Evolutionary conservation across 2,329 filamentous ascomycete genomes (phyloP).

Genomic region (Fusarium udum): DNA sequence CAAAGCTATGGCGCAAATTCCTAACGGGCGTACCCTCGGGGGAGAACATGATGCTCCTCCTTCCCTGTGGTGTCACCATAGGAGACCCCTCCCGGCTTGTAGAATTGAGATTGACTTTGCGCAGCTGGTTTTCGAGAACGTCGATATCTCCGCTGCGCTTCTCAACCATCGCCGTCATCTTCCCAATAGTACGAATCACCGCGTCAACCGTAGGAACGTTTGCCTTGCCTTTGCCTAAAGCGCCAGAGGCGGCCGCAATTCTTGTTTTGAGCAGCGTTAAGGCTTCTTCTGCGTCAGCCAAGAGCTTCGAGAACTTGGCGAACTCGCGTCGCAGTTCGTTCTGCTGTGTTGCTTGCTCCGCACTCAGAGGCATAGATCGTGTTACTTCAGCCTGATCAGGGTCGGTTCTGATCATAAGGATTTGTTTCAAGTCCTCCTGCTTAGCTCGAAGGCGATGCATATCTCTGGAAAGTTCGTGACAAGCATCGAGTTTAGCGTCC

Average conservation of each 20-base stretch:
- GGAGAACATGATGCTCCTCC: conserved; percentile 52
- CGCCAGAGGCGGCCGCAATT: conserved; percentile 68
- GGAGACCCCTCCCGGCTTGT: conserved; percentile 56
- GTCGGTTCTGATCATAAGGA: conserved; percentile 76
- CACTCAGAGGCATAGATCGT: conserved; percentile 78
- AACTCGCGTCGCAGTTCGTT: conserved; percentile 83
- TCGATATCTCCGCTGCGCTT: conserved; percentile 91
- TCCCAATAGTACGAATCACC: conserved; percentile 88
- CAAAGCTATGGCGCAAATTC: conserved; percentile 53
- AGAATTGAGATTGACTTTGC: conserved; percentile 69
- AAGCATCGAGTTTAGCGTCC: conserved; percentile 72
- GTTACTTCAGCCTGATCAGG: conserved; percentile 71
- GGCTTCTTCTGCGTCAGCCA: conserved; percentile 82
- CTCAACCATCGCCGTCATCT: conserved; percentile 93
- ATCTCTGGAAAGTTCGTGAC: conserved; percentile 75
- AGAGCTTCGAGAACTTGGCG: conserved; percentile 74
- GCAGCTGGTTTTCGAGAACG: conserved; percentile 86
- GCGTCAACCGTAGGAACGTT: conserved; percentile 87
- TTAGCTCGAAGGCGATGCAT: conserved; percentile 77
- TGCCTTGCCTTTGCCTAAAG: conserved; percentile 55
- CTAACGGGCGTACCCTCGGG: conserved; percentile 56
- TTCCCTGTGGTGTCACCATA: conserved; percentile 51
- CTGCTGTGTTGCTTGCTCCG: conserved; percentile 85
- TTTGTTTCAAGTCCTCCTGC: conserved; percentile 79
- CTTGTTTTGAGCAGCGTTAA: conserved; percentile 82